Conservation (phyloP, 2,329 filamentous ascomycete genomes). For the Waltergamsia citrina region DNA sequence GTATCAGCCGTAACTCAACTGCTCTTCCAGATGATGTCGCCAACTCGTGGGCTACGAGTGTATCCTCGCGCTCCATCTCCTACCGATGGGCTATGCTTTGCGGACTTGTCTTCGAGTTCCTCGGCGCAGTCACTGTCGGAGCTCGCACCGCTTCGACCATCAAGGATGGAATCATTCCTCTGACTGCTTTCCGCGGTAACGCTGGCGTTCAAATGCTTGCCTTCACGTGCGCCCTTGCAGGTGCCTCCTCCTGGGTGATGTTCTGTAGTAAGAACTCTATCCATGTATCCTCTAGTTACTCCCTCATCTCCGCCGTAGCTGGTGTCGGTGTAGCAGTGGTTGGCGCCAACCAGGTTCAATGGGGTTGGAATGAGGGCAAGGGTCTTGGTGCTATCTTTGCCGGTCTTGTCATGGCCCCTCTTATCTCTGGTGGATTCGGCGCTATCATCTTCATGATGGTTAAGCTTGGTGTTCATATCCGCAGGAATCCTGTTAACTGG, state of each 20-base stretch:
- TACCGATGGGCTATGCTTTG: constrained; percentile 62
- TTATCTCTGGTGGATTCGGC: constrained; percentile 55
- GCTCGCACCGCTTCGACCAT: constrained; percentile 66
- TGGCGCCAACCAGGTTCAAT: constrained; percentile 51
- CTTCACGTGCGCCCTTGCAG: constrained; percentile 54
- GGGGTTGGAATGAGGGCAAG: constrained; percentile 61
- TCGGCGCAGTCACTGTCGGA: constrained; percentile 57
- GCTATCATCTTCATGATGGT: constrained; percentile 64
- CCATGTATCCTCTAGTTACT: constrained; percentile 66
- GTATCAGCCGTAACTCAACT: no score
- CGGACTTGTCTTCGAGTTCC: constrained; percentile 57
- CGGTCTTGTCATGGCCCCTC: constrained; percentile 61
- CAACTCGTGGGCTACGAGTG: constrained; percentile 73
- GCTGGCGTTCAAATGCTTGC: constrained; percentile 60
- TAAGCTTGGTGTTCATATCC: constrained; percentile 61
- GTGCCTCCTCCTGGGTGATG: constrained; percentile 66
- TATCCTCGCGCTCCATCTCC: constrained; percentile 68
- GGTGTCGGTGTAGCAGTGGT: constrained; percentile 61
- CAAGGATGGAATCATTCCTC: constrained; percentile 68
- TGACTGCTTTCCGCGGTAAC: constrained; percentile 45
- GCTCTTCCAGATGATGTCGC: constrained; percentile 81
- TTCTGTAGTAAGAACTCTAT: constrained; percentile 68
- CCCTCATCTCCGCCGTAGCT: constrained; percentile 58
- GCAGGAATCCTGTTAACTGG: constrained; percentile 63
- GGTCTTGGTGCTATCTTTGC: constrained; percentile 65